phyloP scores from a whole-genome alignment of 2,329 filamentous ascomycete genomes.

The Diplodia intermedia region DNA sequence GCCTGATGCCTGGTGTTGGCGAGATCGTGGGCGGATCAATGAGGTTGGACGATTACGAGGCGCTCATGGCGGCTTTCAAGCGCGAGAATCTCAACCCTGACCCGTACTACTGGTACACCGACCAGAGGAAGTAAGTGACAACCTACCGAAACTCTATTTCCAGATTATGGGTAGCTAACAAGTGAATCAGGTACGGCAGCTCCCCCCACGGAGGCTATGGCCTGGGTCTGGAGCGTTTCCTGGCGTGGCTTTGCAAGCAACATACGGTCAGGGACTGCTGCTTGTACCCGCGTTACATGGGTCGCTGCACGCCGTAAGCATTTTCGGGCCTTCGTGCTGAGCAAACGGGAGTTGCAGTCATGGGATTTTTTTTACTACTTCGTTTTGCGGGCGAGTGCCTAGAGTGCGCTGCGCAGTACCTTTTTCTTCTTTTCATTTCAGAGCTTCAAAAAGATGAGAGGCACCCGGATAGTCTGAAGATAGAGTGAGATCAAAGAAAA shows the following conservation, averaged over 20 bases:
- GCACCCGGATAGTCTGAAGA: slow-evolving; percentile 7
- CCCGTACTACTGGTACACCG: slow-evolving; percentile 98
- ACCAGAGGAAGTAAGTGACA: slow-evolving; percentile 83
- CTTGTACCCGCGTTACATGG: slow-evolving; percentile 82
- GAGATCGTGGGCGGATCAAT: slow-evolving; percentile 97
- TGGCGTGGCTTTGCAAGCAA: slow-evolving; percentile 71
- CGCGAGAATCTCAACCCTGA: slow-evolving; percentile 82
- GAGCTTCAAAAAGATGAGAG: slow-evolving; percentile 9
- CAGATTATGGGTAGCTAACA: not conserved
- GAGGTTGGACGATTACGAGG: slow-evolving; percentile 91
- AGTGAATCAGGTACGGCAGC: slow-evolving; percentile 75
- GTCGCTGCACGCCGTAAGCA: slow-evolving; percentile 74
- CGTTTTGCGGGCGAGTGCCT: slow-evolving; percentile 7
- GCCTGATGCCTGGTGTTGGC: slow-evolving; percentile 88
- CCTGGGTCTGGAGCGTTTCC: slow-evolving; percentile 83
- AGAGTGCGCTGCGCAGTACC: not conserved
- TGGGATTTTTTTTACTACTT: slow-evolving; percentile 1
- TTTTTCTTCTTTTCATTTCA: not conserved
- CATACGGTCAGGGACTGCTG: slow-evolving; percentile 73
- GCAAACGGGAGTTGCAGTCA: not conserved
- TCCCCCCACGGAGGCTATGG: slow-evolving; percentile 94
- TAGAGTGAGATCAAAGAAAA: slow-evolving; percentile 31
- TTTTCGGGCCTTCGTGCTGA: not conserved
- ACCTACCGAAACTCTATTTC: not conserved
- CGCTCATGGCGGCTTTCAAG: slow-evolving; percentile 87